Conservation (phyloP, 257 asterid species). For the Catharanthus roseus region DNA sequence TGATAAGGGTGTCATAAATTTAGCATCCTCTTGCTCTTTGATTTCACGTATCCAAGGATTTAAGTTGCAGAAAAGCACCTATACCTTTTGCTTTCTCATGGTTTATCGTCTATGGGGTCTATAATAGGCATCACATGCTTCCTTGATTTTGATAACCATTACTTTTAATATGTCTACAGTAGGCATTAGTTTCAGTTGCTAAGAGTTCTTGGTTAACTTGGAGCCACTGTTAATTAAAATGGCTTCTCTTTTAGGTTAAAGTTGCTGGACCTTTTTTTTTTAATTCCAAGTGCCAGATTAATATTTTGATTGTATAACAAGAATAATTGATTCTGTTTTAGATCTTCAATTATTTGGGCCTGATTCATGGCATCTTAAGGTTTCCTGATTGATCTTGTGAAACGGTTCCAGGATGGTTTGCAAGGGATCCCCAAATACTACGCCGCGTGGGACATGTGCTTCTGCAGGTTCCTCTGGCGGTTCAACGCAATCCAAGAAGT, state of each 20-base stretch:
- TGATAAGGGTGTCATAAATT: background rate
- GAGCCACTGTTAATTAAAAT: background rate
- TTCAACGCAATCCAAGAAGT: conserved; percentile 63
- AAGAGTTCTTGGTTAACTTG: background rate
- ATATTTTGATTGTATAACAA: background rate
- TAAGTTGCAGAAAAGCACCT: background rate
- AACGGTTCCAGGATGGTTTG: conserved; percentile 77
- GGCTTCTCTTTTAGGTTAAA: background rate
- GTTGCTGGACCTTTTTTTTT: background rate
- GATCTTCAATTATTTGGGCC: background rate
- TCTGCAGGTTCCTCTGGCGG: conserved; percentile 72
- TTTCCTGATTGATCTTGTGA: background rate
- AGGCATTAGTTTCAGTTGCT: background rate
- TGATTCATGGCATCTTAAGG: too few relatives aligned
- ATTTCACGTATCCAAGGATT: background rate
- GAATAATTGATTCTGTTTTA: background rate
- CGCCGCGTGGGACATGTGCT: conserved; percentile 91
- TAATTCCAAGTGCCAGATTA: background rate
- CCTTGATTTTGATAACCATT: too few relatives aligned
- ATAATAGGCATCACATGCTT: background rate
- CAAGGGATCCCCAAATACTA: conserved; percentile 73
- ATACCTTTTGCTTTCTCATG: background rate
- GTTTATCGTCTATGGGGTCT: background rate
- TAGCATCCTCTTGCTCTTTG: too few relatives aligned
- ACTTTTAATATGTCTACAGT: too few relatives aligned